A percentile compares a stretch with the other conserved stretches of the same genome.
Conservation (phyloP, 495 filamentous ascomycete genomes). For the Diplogelasinospora grovesii region DNA sequence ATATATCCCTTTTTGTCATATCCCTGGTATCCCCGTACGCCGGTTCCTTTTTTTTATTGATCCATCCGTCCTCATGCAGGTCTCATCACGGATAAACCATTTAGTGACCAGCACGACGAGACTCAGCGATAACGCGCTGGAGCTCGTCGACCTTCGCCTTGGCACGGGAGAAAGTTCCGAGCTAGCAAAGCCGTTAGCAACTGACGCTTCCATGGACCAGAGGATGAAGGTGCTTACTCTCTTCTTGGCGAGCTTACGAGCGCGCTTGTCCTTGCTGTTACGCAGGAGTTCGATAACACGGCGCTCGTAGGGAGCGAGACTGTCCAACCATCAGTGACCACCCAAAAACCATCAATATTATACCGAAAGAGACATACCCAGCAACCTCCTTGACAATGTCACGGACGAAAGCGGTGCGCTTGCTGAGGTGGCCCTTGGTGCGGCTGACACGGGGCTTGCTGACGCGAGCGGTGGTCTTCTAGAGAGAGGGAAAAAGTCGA, state of each 20-base stretch:
- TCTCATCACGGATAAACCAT: too few relatives aligned
- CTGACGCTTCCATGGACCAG: neutral
- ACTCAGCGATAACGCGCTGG: constrained; percentile 93
- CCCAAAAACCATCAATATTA: too few relatives aligned
- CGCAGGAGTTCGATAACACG: constrained; percentile 97
- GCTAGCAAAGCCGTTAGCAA: constrained; percentile 26
- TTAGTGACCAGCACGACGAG: constrained; percentile 76
- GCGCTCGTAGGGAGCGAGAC: constrained; percentile 91
- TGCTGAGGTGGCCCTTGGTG: constrained; percentile 86
- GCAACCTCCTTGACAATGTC: constrained; percentile 94
- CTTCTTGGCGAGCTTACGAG: constrained; percentile 98
- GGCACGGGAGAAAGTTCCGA: constrained; percentile 94
- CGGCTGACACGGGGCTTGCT: constrained; percentile 81
- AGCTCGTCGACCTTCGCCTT: constrained; percentile 99
- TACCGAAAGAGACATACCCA: constrained; percentile 49
- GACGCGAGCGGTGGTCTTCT: constrained; percentile 89
- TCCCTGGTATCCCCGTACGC: too few relatives aligned
- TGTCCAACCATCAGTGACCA: constrained; percentile 16
- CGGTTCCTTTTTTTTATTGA: too few relatives aligned
- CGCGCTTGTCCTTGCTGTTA: constrained; percentile 99
- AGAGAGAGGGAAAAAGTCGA: constrained; percentile 34
- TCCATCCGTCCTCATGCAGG: too few relatives aligned
- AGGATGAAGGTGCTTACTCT: constrained; percentile 38
- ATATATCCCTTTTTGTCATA: too few relatives aligned
- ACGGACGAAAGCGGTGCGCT: constrained; percentile 82